Percentiles rank a stretch among this genome's conserved stretches.
phyloP scores from a whole-genome alignment of 2,329 filamentous ascomycete species.

The Monilinia aucupariae region DNA sequence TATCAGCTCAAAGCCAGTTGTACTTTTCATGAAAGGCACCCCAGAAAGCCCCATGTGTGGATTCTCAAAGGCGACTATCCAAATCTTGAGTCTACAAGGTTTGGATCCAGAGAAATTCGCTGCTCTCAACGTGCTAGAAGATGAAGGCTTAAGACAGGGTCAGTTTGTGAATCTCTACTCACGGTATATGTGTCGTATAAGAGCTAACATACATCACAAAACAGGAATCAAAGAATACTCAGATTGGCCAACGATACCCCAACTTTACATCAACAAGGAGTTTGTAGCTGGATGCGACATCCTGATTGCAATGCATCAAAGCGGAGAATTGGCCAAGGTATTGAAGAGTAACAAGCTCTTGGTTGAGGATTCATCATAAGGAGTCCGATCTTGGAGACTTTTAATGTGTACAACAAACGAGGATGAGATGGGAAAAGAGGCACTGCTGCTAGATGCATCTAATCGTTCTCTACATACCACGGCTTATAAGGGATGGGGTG shows the following conservation, averaged over 20 bases:
- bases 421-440: not conserved
- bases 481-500: not conserved
- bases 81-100: slow-evolving; percentile 90
- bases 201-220: not conserved
- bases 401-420: not conserved
- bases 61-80: slow-evolving; percentile 90
- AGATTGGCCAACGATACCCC: slow-evolving; percentile 97
- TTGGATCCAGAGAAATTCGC: slow-evolving; percentile 94
- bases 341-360: slow-evolving; percentile 90
- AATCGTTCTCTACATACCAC: not conserved
- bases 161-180: slow-evolving; percentile 28
- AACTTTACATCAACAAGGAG: slow-evolving; percentile 91
- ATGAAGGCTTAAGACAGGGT: slow-evolving; percentile 79
- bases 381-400: not conserved
- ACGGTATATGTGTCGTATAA: not conserved
- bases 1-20: slow-evolving; percentile 79
- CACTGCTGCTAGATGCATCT: not conserved
- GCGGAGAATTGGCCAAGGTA: slow-evolving; percentile 84
- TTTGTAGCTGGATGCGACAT: slow-evolving; percentile 99
- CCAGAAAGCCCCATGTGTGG: slow-evolving; percentile 94
- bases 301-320: slow-evolving; percentile 93
- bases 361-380: slow-evolving; percentile 31
- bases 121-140: slow-evolving; percentile 96
- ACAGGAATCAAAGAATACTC: slow-evolving; percentile 97
- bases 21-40: slow-evolving; percentile 99